phyloP scores from a whole-genome alignment of 179 eudicot genomes.

The Drosera spatulata region DNA sequence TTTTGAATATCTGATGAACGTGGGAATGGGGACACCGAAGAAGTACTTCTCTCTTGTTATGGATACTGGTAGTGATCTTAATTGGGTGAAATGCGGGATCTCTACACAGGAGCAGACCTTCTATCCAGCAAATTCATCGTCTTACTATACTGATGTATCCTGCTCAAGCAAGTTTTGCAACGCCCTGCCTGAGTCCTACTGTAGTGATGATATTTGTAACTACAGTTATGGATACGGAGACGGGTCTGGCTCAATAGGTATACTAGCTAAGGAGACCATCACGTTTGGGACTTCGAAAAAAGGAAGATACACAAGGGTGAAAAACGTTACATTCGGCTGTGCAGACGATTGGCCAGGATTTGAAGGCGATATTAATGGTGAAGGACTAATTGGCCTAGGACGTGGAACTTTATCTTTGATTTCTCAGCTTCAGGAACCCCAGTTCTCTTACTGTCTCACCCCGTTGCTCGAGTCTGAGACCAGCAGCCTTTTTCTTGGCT shows the following conservation, averaged over 20 bases:
- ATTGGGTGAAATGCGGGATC: constrained; percentile 22
- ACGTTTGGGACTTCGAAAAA: constrained; percentile 32
- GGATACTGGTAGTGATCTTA: constrained; percentile 27
- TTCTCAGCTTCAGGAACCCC: constrained; percentile 61
- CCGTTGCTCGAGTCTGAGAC: constrained; percentile 37
- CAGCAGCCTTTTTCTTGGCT: constrained; percentile 63
- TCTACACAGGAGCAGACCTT: constrained; percentile 9
- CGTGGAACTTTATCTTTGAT: constrained; percentile 77
- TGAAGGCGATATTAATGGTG: constrained; percentile 49
- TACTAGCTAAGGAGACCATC: constrained; percentile 62
- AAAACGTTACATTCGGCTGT: constrained; percentile 65
- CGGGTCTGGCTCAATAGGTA: constrained; percentile 64
- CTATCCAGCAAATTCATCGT: constrained; percentile 37
- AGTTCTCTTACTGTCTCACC: constrained; percentile 72
- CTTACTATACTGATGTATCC: constrained; percentile 26
- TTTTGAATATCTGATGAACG: constrained; percentile 21
- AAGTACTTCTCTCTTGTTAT: constrained; percentile 10
- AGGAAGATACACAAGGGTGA: constrained; percentile 19
- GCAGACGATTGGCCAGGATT: constrained; percentile 68
- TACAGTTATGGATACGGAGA: constrained; percentile 71
- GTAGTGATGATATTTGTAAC: constrained; percentile 25
- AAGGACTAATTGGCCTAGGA: constrained; percentile 80
- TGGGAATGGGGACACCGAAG: constrained; percentile 17
- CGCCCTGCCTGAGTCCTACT: constrained; percentile 38
- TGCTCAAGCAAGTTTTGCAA: constrained; percentile 48